phyloP scores from a whole-genome alignment of 345 rosid species.

The Lumnitzera racemosa region DNA sequence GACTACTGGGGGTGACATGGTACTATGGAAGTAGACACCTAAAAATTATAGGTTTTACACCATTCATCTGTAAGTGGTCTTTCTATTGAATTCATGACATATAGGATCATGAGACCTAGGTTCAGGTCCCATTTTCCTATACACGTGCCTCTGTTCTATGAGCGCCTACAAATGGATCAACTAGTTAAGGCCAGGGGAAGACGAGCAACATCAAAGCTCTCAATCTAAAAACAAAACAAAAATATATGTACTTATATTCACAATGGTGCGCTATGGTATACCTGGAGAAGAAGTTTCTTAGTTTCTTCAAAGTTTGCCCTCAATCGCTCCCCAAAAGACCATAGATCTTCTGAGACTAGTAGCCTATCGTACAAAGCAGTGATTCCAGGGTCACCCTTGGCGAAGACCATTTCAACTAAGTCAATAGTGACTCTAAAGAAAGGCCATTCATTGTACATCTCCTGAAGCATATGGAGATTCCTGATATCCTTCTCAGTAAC shows the following conservation, averaged over 20 bases:
- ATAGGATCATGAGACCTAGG: no score
- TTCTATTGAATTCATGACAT: no score
- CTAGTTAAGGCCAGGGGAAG: no score
- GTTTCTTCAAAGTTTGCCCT: constrained; percentile 75
- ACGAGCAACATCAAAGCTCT: no score
- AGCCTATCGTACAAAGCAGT: constrained; percentile 83
- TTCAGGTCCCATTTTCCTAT: no score
- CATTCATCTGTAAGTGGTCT: no score
- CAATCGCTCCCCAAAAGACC: constrained; percentile 69
- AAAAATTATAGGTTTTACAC: no score
- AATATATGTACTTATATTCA: neutral
- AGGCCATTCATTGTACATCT: constrained; percentile 92
- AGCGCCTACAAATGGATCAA: no score
- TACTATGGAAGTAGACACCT: no score
- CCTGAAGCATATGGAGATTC: constrained; percentile 79
- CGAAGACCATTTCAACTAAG: constrained; percentile 97
- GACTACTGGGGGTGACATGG: no score
- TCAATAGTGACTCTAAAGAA: constrained; percentile 94
- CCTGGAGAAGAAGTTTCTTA: constrained; percentile 81
- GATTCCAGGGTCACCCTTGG: constrained; percentile 93
- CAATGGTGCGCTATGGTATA: constrained; percentile 9
- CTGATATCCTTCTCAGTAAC: constrained; percentile 56
- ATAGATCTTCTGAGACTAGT: constrained; percentile 73
- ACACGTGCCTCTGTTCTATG: no score
- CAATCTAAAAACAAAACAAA: no score